Evolutionary conservation across 1,139 yeast species (phyloP), one percentile per base, ranked within the genome.

Genomic region (Kazachstania sp.): DNA sequence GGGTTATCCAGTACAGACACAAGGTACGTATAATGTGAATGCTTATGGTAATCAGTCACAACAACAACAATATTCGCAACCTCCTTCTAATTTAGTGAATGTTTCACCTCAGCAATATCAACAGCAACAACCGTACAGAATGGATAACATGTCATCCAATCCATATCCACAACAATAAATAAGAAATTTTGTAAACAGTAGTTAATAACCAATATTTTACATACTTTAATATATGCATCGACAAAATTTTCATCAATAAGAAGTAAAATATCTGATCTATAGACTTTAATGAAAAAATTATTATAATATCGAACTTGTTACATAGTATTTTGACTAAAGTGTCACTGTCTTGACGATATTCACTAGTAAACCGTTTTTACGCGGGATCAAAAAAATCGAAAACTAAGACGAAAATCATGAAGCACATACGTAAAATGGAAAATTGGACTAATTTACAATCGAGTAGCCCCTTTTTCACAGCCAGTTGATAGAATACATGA

Each of bases 31-130:
- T 4, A 23, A 23, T 23, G 8, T 23, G 28, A 23, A 4, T 23
- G 28, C 9, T 2, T 32, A 32, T 32, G 12, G 15, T 6, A 8
- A 30, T n/a, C 28, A 26, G 3, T 26, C 34, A 1, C 34, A 32
- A 19, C n/a, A n/a, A n/a, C n/a, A n/a, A n/a, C 29, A 11, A 23
- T 23, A 23, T 4, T 7, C 8, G 9, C 19, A 15, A 15, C 29
- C 7, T 1, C 26, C 18, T 9, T 9, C 45, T 15, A 43, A 48
- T 19, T 48, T 44, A 4, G 16, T 43, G 11, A 48, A 46, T 35
- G 43, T 35, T 34, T 44, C 37, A 23, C 45, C 45, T 23, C 28
- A 23, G 8, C 28, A 23, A 23, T 23, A 23, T 23, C 16, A 43
- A 46, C 3, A 46, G 48, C n/a, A n/a, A 9, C 18, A 13, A 19